Percentiles rank a stretch among this genome's conserved stretches.
phyloP scores from a whole-genome alignment of 306 rosid genomes.

The Begonia peltatifolia region DNA sequence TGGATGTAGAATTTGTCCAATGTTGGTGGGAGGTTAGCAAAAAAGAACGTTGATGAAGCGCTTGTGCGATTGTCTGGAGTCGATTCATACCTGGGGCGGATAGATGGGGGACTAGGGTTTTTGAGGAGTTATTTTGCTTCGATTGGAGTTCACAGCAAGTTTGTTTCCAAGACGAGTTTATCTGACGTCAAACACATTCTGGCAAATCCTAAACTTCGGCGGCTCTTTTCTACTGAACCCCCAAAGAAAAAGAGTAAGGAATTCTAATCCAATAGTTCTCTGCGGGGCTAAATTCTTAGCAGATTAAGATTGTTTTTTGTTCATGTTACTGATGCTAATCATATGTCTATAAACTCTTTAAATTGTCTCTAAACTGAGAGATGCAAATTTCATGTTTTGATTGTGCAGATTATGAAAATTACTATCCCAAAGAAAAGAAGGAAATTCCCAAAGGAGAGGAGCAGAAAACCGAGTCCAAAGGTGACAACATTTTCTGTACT shows the following conservation, averaged over 20 bases:
- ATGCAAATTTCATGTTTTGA: neutral
- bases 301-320: neutral
- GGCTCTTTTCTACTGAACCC: conserved; percentile 60
- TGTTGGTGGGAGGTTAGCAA: conserved; percentile 35
- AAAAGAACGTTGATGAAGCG: conserved; percentile 17
- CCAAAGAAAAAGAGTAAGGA: conserved; percentile 83
- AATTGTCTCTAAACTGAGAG: neutral
- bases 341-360: neutral
- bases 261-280: neutral
- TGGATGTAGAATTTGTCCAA: conserved; percentile 33
- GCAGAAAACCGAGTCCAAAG: conserved; percentile 22
- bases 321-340: neutral
- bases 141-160: conserved; percentile 19
- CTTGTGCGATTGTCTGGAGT: conserved; percentile 17
- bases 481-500: conserved; percentile 12
- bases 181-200: conserved; percentile 29
- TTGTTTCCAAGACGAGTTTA: conserved; percentile 21
- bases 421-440: conserved; percentile 23
- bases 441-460: conserved; percentile 12
- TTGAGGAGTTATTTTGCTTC: conserved; percentile 39
- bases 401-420: conserved; percentile 19
- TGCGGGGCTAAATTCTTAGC: neutral
- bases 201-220: conserved; percentile 44
- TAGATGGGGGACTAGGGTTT: conserved; percentile 45
- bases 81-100: conserved; percentile 25